Percentiles rank a stretch among this genome's conserved stretches.
phyloP scores from a whole-genome alignment of 192 early-diverging fungal species.

The Backusella liffmaniae region DNA sequence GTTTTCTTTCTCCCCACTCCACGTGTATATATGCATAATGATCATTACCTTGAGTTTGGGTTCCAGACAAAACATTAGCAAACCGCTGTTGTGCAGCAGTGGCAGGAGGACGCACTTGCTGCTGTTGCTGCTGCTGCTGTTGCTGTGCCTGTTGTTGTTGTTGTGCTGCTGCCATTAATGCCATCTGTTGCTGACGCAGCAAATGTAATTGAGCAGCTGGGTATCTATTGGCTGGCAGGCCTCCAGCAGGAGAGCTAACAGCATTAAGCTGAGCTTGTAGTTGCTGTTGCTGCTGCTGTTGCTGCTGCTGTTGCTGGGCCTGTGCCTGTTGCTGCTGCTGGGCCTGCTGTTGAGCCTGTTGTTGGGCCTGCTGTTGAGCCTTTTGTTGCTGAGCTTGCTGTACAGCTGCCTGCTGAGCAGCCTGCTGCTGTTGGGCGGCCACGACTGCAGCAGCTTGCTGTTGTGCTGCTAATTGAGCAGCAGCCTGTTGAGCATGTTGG shows the following conservation, averaged over 20 bases:
- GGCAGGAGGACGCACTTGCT: conserved; percentile 29
- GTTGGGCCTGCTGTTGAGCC: conserved; percentile 29
- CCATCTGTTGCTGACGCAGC: conserved; percentile 34
- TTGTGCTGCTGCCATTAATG: conserved; percentile 35
- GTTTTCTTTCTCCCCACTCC: not conserved
- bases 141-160: conserved; percentile 17
- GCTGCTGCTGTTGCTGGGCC: conserved; percentile 23
- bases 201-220: conserved; percentile 34
- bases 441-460: conserved; percentile 30
- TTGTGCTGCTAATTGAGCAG: not conserved
- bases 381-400: conserved; percentile 19
- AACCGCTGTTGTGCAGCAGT: conserved; percentile 22
- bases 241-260: not conserved
- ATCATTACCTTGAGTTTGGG: conserved; percentile 19
- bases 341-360: conserved; percentile 34
- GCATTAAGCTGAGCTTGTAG: conserved; percentile 20
- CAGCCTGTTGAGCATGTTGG: not conserved
- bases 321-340: conserved; percentile 11
- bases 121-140: conserved; percentile 29
- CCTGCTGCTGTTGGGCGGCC: conserved; percentile 37
- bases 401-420: not conserved
- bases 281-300: conserved; percentile 30
- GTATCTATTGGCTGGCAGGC: conserved; percentile 21
- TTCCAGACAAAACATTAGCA: conserved; percentile 14
- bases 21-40: not conserved